phyloP scores from a whole-genome alignment of 352 stramenopile species.

The Phytophthora idaei region DNA sequence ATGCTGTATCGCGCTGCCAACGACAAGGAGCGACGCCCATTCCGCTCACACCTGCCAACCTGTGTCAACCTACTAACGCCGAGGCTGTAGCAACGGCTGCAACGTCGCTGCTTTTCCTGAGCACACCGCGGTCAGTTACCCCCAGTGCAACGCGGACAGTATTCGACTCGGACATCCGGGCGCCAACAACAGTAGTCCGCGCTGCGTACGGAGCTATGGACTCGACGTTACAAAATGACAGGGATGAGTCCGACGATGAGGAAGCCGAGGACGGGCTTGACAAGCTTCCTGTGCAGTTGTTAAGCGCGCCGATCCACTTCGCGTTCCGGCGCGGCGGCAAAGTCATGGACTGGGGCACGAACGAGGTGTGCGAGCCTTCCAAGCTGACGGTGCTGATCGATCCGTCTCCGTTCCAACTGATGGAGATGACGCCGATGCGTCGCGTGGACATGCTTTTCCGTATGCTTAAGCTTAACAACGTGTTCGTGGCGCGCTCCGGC shows the following conservation, averaged over 20 bases:
- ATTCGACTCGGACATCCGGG: slow-evolving; percentile 12
- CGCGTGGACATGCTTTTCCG: slow-evolving; percentile 87
- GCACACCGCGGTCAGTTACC: slow-evolving; percentile 24
- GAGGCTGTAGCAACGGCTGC: slow-evolving; percentile 15
- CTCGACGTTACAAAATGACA: slow-evolving; percentile 16
- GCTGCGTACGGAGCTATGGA: slow-evolving; percentile 34
- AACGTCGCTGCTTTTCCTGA: slow-evolving; percentile 40
- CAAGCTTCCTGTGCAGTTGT: slow-evolving; percentile 30
- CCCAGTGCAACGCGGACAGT: slow-evolving; percentile 18
- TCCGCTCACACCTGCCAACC: slow-evolving; percentile 17
- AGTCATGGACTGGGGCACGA: slow-evolving; percentile 78
- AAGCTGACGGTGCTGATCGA: slow-evolving; percentile 81
- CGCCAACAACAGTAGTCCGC: slow-evolving; percentile 18
- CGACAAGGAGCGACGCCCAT: slow-evolving; percentile 21
- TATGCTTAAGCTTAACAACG: slow-evolving; percentile 91
- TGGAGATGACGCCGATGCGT: slow-evolving; percentile 87
- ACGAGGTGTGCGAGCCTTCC: slow-evolving; percentile 60
- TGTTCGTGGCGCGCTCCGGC: slow-evolving; percentile 84
- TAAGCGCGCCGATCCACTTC: slow-evolving; percentile 71
- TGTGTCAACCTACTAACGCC: slow-evolving; percentile 14
- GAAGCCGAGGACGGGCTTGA: slow-evolving; percentile 21
- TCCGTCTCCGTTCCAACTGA: slow-evolving; percentile 80
- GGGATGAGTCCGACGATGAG: slow-evolving; percentile 15
- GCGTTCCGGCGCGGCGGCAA: slow-evolving; percentile 72
- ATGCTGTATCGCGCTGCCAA: slow-evolving; percentile 66